Evolutionary conservation across 129 eudicot genomes (phyloP), one percentile per base, ranked within the genome.

Genomic region (carrot (Daucus carota)): DNA sequence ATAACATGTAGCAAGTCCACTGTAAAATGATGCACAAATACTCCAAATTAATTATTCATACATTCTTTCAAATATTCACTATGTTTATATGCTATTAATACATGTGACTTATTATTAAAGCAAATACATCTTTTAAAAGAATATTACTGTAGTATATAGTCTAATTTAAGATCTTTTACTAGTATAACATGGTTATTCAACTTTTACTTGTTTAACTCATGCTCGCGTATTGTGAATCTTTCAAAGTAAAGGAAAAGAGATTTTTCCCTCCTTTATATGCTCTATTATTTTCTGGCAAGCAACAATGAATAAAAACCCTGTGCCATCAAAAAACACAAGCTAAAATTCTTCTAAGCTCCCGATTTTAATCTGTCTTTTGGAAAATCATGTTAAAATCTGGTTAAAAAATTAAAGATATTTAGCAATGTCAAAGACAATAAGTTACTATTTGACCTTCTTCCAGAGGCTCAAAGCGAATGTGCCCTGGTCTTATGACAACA

Each of bases 381-480:
- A 29, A 65, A 65, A 0, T 14, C 1, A 28, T 14, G 32, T 11
- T 5, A 31, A 65, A 65, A 31, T 11, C 22, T 65, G n/a, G 40
- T 22, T 15, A 65, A 32, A 29, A 65, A 65, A 65, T 26, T 41
- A 33, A n/a, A 65, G 8, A 28, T 26, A 31, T 32, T 65, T 32
- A 65, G 70, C 36, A 62, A 65, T 16, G 40, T 29, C 6, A 31
- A 29, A 31, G 43, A 47, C 17, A 76, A 40, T 5, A 52, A 62
- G 76, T 76, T 43, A 44, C 33, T 72, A 62, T 75, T 16, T 6
- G 62, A 92, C 99, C 99, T 87, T 88, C 81, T 63, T 80, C 97
- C 62, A 83, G 82, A 73, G 92, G 92, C 80, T 87, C 92, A 84
- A 92, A 92, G 34, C 97, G 97, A 79, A 95, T 92, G 73, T 91